A percentile compares a stretch with the other conserved stretches of the same genome.
Conservation (phyloP, 2,329 filamentous ascomycete genomes). For the Phialophora chinensis region DNA sequence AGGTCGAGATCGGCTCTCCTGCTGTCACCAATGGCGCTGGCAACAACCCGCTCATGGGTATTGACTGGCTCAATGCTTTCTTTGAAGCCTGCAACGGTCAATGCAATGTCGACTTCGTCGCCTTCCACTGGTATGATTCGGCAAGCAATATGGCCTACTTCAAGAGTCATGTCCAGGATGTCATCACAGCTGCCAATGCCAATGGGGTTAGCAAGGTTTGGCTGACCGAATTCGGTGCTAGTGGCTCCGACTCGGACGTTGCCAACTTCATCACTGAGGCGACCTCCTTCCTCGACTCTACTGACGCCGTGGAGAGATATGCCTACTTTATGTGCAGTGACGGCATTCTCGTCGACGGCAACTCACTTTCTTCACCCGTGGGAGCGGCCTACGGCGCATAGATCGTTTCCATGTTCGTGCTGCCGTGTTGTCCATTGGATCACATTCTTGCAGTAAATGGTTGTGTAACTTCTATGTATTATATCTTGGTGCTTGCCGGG, state of each 20-base stretch:
- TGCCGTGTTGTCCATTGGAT: no score
- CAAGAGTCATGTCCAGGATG: constrained; percentile 47
- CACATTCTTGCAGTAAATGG: no score
- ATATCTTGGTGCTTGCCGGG: no score
- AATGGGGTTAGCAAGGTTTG: constrained; percentile 51
- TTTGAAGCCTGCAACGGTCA: constrained; percentile 46
- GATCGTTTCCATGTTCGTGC: no score
- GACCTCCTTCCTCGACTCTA: constrained; percentile 48
- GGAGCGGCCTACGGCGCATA: constrained; percentile 23
- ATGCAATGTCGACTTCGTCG: constrained; percentile 50
- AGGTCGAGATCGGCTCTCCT: constrained; percentile 51
- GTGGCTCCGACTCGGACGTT: constrained; percentile 31
- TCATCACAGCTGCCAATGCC: constrained; percentile 46
- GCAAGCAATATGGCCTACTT: constrained; percentile 44
- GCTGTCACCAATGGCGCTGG: constrained; percentile 49
- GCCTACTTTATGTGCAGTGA: constrained; percentile 49
- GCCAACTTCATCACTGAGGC: constrained; percentile 48
- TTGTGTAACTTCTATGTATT: no score
- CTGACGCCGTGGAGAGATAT: constrained; percentile 49
- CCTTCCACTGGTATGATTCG: constrained; percentile 54
- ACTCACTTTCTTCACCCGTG: constrained; percentile 25
- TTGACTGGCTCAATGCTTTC: constrained; percentile 51
- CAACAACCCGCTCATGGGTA: constrained; percentile 41
- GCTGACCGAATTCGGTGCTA: constrained; percentile 54
- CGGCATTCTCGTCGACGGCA: constrained; percentile 44